phyloP scores from a whole-genome alignment of 2,329 filamentous ascomycete species.

The Pseudocercospora pini-densiflorae region DNA sequence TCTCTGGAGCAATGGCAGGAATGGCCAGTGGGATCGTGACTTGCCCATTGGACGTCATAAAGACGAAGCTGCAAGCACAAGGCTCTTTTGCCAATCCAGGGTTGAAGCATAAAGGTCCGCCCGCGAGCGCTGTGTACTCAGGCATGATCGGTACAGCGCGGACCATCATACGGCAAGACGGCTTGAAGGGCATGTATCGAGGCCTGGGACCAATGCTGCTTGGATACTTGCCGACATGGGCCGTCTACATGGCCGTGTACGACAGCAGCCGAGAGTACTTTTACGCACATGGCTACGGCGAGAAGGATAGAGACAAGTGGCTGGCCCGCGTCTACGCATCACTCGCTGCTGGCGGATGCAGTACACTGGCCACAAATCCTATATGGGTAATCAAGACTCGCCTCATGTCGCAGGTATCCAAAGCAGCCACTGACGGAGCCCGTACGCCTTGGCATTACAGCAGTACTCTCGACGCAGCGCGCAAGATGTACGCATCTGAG shows the following conservation, averaged over 20 bases:
- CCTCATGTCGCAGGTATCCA: conserved; percentile 88
- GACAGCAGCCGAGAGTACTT: conserved; percentile 82
- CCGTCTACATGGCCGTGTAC: conserved; percentile 96
- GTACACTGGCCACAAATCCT: conserved; percentile 92
- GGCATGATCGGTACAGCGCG: conserved; percentile 85
- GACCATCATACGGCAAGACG: conserved; percentile 87
- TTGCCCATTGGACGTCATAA: conserved; percentile 97
- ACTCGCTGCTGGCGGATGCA: conserved; percentile 86
- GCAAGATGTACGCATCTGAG: conserved; percentile 93
- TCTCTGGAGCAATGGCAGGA: conserved; percentile 86
- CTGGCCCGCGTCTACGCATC: conserved; percentile 87
- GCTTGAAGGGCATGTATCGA: conserved; percentile 86
- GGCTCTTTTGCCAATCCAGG: conserved; percentile 70
- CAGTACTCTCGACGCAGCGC: conserved; percentile 86
- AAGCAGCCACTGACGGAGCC: conserved; percentile 57
- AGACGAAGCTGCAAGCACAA: conserved; percentile 96
- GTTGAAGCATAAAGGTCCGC: conserved; percentile 30
- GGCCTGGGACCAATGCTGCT: conserved; percentile 92
- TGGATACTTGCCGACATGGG: conserved; percentile 97
- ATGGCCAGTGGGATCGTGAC: conserved; percentile 94
- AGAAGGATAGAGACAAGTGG: conserved; percentile 64
- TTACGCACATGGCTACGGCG: conserved; percentile 56
- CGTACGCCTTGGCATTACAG: conserved; percentile 88
- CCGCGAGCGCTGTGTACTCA: conserved; percentile 69
- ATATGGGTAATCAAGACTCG: conserved; percentile 99